phyloP scores from a whole-genome alignment of 805 yeast species.

The Priceomyces medius region DNA sequence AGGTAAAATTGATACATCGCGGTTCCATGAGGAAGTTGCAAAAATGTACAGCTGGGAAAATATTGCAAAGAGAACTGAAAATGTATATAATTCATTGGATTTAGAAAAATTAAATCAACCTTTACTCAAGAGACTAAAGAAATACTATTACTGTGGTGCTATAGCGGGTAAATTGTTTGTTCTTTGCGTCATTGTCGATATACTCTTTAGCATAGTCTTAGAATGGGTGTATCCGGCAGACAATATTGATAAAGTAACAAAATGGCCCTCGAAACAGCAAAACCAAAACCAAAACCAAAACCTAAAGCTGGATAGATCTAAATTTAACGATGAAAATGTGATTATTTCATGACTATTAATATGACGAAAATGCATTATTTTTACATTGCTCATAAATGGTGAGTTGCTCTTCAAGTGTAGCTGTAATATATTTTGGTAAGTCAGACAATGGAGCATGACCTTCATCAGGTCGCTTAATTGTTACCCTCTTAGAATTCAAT shows the following conservation, averaged over 20 bases:
- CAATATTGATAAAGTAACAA: conserved; percentile 68
- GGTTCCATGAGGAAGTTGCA: conserved; percentile 74
- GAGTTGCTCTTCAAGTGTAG: conserved; percentile 17
- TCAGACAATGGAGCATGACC: conserved; percentile 1
- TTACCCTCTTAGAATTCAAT: conserved; percentile 1
- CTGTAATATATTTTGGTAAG: conserved; percentile 18
- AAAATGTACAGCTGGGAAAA: conserved; percentile 90
- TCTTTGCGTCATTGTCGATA: conserved; percentile 78
- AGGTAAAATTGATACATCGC: conserved; percentile 63
- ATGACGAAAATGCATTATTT: conserved; percentile 3
- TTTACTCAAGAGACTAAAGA: conserved; percentile 56
- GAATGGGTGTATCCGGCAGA: conserved; percentile 70
- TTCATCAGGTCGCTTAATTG: conserved; percentile 11
- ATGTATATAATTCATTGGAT: conserved; percentile 62
- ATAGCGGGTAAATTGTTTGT: conserved; percentile 87
- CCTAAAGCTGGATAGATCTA: conserved; percentile 1
- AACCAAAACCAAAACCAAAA: too few species aligned
- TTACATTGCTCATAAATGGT: conserved; percentile 8
- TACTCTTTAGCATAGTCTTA: conserved; percentile 58
- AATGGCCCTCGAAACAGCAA: conserved; percentile 76
- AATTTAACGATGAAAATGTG: conserved; percentile 4
- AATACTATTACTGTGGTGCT: conserved; percentile 68
- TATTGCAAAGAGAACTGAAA: conserved; percentile 82
- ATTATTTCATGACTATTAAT: background rate
- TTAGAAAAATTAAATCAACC: conserved; percentile 46